These are phyloP conservation scores for Cryptococcus amylolentus DNA, from an alignment of 1,284 basidiomycete genomes.

Conservation along the genomic window DNA sequence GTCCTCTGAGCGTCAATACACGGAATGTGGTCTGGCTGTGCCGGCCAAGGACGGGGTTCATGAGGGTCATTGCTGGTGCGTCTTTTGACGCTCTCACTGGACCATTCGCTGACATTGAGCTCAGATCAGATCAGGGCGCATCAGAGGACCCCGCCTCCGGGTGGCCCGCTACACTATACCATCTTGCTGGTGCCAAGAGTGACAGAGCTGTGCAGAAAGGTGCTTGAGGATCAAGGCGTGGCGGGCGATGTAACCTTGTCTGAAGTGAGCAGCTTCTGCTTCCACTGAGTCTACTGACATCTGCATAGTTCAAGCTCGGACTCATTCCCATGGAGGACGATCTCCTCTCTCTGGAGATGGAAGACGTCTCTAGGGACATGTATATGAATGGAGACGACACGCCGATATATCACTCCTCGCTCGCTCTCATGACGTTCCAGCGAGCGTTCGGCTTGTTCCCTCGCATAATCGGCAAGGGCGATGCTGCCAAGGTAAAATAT, in stretches of 20 bases:
- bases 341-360: slow-evolving; percentile 80
- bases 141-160: slow-evolving; percentile 54
- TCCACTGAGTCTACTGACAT: not conserved
- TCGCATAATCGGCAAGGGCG: slow-evolving; percentile 88
- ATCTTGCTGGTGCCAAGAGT: slow-evolving; percentile 81
- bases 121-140: slow-evolving; percentile 84
- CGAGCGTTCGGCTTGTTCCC: slow-evolving; percentile 86
- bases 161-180: slow-evolving; percentile 62
- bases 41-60: slow-evolving; percentile 76
- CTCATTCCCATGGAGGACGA: slow-evolving; percentile 91
- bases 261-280: slow-evolving; percentile 49
- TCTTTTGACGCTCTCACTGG: not conserved
- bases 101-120: not conserved
- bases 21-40: slow-evolving; percentile 92
- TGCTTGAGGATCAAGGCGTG: slow-evolving; percentile 87
- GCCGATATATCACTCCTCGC: slow-evolving; percentile 78
- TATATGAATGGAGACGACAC: slow-evolving; percentile 96
- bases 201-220: slow-evolving; percentile 77
- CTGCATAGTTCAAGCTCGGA: slow-evolving; percentile 69
- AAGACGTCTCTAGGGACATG: slow-evolving; percentile 75
- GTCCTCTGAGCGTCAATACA: slow-evolving; percentile 75
- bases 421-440: slow-evolving; percentile 81
- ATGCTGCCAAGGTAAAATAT: slow-evolving; percentile 67
- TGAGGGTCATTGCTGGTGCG: slow-evolving; percentile 85
- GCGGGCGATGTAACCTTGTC: slow-evolving; percentile 80